Evolutionary conservation across 2,329 filamentous ascomycete species (phyloP), one percentile per base, ranked within the genome.

Genomic region (Monosporascus sp.): DNA sequence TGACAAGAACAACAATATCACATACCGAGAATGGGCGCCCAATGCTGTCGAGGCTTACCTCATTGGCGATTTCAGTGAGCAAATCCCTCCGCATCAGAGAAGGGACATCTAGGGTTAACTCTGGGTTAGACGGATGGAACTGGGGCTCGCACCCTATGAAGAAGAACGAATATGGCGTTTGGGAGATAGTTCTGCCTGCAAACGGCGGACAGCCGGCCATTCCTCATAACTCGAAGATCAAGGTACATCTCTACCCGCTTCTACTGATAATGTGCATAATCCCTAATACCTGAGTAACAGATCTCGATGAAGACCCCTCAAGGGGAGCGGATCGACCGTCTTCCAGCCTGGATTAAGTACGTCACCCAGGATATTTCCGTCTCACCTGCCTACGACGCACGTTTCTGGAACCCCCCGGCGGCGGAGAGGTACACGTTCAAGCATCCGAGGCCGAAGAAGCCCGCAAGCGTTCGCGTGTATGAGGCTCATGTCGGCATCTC

Each of bases 401-500:
- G 90, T 50, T 97, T 99, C 75, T 99, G 94, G 94, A 97, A 97
- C 68, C 94, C 94, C 37, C 90, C 91, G 3, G 70, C 79, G 48
- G 74, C 77, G 39, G 84, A 95, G 66, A 83, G 76, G 65, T 97
- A 97, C 69, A 77, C 82, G 51, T 96, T 96, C 80, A 92, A 95
- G 75, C 82, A 97, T 70, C 64, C 81, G 47, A 82, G 87, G 49
- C 94, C 93, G 6, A 84, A 85, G 69, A 95, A 93, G 77, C 94
- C 94, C 1, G 70, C 78, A 53, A 96, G 91, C 63, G 84, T 83
- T n/a, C 87, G 94, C 49, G 91, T 99, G 54, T 99, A 99, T 72
- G 94, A 99, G 73, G 94, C 94, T n/a, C 94, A 99, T 66, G 91
- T 99, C 43, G 94, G 94, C 49, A 99, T 99, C 62, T 97, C 93